These are phyloP conservation scores for Petunia secreta DNA, from an alignment of 257 asterid species.

Conservation along the genomic window DNA sequence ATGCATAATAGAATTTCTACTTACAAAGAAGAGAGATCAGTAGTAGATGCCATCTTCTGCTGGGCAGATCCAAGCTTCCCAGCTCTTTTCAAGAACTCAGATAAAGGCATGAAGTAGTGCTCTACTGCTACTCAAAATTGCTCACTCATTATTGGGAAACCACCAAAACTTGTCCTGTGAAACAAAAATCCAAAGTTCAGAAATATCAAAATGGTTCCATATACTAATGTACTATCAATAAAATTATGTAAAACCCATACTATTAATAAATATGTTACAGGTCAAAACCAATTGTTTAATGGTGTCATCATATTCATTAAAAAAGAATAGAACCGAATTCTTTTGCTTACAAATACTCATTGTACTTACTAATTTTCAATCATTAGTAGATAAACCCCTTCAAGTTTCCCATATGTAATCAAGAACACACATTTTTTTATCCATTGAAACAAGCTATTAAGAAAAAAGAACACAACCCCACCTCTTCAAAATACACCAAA, in stretches of 20 bases:
- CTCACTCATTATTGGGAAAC: slow-evolving; percentile 11
- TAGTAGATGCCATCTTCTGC: slow-evolving; percentile 35
- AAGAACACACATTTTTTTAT: background rate
- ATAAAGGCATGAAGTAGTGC: slow-evolving; percentile 68
- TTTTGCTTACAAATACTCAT: slow-evolving; percentile 38
- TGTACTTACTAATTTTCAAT: slow-evolving; percentile 51
- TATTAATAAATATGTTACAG: slow-evolving; percentile 33
- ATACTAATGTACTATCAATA: slow-evolving; percentile 48
- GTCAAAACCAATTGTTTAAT: slow-evolving; percentile 62
- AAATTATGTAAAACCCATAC: slow-evolving; percentile 41
- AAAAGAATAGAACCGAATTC: slow-evolving; percentile 40
- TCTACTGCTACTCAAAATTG: slow-evolving; percentile 26
- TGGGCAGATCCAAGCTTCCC: slow-evolving; percentile 61
- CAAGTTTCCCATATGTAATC: slow-evolving; percentile 46
- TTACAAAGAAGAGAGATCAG: slow-evolving; percentile 42
- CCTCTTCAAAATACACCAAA: slow-evolving; percentile 34
- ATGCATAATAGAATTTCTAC: slow-evolving; percentile 26
- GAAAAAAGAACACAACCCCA: slow-evolving; percentile 37
- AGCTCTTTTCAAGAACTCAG: slow-evolving; percentile 78
- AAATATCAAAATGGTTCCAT: slow-evolving; percentile 23
- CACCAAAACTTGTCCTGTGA: slow-evolving; percentile 2
- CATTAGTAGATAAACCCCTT: slow-evolving; percentile 55
- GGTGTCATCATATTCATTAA: slow-evolving; percentile 30
- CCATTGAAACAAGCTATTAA: slow-evolving; percentile 20
- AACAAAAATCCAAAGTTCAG: slow-evolving; percentile 2